phyloP scores from a whole-genome alignment of 2,329 filamentous ascomycete genomes.

The Colletotrichum sp. region DNA sequence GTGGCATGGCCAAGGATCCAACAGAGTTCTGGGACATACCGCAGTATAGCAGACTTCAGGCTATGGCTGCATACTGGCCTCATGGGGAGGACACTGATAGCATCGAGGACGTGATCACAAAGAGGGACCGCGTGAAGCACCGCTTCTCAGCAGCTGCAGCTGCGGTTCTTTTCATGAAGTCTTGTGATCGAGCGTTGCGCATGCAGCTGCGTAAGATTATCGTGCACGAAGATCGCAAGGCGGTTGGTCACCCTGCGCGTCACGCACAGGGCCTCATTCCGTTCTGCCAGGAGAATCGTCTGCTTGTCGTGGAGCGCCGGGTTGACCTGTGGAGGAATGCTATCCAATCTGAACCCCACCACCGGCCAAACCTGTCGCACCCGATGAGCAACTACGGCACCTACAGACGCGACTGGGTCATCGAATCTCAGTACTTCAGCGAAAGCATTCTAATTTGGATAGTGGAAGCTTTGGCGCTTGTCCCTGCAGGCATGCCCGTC shows the following conservation, averaged over 20 bases:
- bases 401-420: no score
- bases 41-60: no score
- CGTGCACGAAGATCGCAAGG: neutral
- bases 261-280: neutral
- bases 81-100: no score
- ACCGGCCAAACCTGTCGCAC: no score
- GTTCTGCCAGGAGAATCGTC: neutral
- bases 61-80: no score
- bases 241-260: neutral
- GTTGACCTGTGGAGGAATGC: neutral
- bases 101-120: neutral
- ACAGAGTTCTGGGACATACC: no score
- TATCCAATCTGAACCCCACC: neutral
- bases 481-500: neutral
- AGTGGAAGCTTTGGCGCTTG: neutral
- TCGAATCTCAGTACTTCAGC: no score
- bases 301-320: neutral
- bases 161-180: neutral
- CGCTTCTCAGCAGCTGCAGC: neutral
- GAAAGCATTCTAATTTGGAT: neutral
- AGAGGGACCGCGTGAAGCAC: neutral
- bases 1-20: fast-evolving
- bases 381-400: no score
- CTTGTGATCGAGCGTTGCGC: neutral
- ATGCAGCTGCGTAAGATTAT: neutral